Conservation (phyloP, 75 land plant genomes). For the Pseudotsuga menziesii region DNA sequence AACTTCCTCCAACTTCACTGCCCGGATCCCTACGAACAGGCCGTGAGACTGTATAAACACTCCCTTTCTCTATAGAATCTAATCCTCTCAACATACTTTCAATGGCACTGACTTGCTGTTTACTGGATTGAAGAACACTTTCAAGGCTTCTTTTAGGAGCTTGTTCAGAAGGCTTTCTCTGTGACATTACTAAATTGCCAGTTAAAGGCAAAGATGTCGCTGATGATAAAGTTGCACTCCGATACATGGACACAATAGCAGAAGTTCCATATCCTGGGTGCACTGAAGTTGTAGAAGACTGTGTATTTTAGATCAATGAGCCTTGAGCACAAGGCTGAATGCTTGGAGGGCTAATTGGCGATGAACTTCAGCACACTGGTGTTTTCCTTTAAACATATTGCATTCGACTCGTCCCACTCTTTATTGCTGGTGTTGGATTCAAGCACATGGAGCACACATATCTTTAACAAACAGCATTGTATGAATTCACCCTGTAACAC, state of each 20-base stretch:
- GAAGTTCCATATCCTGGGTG: conserved; percentile 72
- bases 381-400: no score
- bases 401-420: no score
- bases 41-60: neutral
- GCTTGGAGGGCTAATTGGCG: no score
- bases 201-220: conserved; percentile 37
- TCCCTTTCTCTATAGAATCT: conserved; percentile 56
- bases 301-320: no score
- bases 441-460: no score
- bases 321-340: no score
- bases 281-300: conserved; percentile 13
- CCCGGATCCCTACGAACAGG: neutral
- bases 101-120: conserved; percentile 94
- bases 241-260: conserved; percentile 82
- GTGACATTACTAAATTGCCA: conserved; percentile 37
- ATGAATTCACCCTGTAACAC: no score
- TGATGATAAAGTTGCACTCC: conserved; percentile 49
- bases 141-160: conserved; percentile 84
- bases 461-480: no score
- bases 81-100: conserved; percentile 90
- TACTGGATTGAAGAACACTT: conserved; percentile 91
- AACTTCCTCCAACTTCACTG: conserved; percentile 29
- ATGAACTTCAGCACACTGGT: no score
- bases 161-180: conserved; percentile 49
- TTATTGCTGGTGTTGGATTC: no score